Evolutionary conservation across 2,329 filamentous ascomycete species (phyloP).

Genomic region (Ascosphaera pollenicola): DNA sequence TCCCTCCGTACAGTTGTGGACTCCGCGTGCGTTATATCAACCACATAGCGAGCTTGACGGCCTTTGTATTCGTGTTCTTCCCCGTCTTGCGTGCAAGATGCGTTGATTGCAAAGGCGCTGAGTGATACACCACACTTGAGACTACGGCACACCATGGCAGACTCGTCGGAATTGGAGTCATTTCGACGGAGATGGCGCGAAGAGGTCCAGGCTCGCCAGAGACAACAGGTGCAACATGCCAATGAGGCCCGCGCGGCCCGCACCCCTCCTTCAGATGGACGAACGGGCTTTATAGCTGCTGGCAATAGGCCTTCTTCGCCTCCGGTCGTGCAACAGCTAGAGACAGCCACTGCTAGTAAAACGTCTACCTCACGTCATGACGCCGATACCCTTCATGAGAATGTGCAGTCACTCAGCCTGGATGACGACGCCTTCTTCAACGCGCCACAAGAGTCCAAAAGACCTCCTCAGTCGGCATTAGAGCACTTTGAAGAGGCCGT

Average conservation of each 20-base stretch:
- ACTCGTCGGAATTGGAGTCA: slow-evolving; percentile 53
- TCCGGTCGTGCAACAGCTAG: background rate
- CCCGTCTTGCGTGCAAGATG: too few species aligned
- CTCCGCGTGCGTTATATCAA: too few species aligned
- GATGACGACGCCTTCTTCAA: slow-evolving; percentile 20
- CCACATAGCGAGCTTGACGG: too few species aligned
- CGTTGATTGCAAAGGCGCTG: too few species aligned
- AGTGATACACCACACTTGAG: too few species aligned
- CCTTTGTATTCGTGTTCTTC: too few species aligned
- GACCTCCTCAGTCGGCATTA: slow-evolving; percentile 45
- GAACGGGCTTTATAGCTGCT: slow-evolving; percentile 5
- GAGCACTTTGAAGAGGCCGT: slow-evolving; percentile 89
- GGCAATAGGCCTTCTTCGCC: slow-evolving; percentile 1
- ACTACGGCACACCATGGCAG: slow-evolving; percentile 13
- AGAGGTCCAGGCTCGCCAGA: slow-evolving; percentile 39
- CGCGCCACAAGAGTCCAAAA: slow-evolving; percentile 17
- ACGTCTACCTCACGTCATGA: background rate
- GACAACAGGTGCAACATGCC: slow-evolving; percentile 11
- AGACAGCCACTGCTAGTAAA: background rate
- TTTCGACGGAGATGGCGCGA: slow-evolving; percentile 75
- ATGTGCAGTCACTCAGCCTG: background rate
- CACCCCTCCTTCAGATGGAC: background rate
- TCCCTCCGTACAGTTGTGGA: too few species aligned
- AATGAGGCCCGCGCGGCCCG: slow-evolving; percentile 1
- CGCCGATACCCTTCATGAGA: background rate